Percentiles rank a stretch among this genome's conserved stretches.
Conservation (phyloP, 2,329 filamentous ascomycete genomes). For the Phaeosphaeria sp. region DNA sequence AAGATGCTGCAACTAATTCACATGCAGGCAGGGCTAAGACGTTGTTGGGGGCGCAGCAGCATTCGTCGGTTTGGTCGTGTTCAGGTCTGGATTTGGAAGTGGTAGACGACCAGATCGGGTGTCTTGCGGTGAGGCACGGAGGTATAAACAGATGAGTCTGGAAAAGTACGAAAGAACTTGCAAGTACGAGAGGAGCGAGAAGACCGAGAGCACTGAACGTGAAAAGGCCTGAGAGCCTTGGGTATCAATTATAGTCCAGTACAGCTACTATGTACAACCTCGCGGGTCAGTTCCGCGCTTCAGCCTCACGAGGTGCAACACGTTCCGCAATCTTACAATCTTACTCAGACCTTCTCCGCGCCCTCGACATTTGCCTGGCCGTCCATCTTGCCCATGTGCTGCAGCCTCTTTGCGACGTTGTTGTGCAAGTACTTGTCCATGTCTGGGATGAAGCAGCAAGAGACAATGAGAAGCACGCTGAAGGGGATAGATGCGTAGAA, state of each 20-base stretch:
- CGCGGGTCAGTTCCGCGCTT: background rate
- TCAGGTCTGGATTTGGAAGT: background rate
- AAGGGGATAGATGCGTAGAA: slow-evolving; percentile 37
- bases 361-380: slow-evolving; percentile 20
- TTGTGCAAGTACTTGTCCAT: slow-evolving; percentile 31
- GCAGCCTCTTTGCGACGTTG: slow-evolving; percentile 34
- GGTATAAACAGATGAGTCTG: background rate
- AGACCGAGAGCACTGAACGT: too few species aligned
- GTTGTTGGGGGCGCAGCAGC: background rate
- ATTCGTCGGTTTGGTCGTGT: background rate
- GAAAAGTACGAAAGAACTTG: background rate
- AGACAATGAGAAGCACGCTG: slow-evolving; percentile 22
- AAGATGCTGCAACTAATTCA: too few species aligned
- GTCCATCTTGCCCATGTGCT: slow-evolving; percentile 14
- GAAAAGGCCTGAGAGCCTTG: background rate
- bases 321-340: background rate
- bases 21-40: background rate
- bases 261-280: background rate
- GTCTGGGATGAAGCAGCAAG: slow-evolving; percentile 22
- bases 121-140: background rate
- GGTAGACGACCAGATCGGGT: background rate
- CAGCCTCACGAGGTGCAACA: background rate
- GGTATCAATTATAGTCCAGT: background rate
- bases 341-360: slow-evolving; percentile 3
- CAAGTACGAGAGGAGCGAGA: too few species aligned